Evolutionary conservation across 495 filamentous ascomycete genomes (phyloP).

Genomic region (Aspergillus sclerotioniger): DNA sequence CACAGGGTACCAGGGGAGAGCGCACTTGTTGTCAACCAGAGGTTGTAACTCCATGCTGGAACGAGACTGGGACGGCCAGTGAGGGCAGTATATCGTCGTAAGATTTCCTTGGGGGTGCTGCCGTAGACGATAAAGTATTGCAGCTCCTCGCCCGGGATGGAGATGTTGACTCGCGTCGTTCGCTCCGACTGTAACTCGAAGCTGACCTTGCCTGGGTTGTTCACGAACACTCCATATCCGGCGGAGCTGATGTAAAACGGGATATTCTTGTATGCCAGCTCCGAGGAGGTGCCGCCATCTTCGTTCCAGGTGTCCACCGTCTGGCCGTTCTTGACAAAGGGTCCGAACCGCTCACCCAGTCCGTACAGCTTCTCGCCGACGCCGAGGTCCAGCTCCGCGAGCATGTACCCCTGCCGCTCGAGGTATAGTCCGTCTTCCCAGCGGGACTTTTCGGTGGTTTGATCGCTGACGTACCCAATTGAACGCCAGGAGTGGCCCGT

Average conservation of each 20-base stretch:
- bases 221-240: constrained; percentile 72
- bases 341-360: constrained; percentile 68
- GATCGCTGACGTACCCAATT: constrained; percentile 55
- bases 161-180: constrained; percentile 61
- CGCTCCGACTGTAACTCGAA: constrained; percentile 68
- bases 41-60: constrained; percentile 67
- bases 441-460: constrained; percentile 47
- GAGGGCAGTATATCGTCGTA: constrained; percentile 59
- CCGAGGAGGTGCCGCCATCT: constrained; percentile 68
- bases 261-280: constrained; percentile 73
- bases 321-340: constrained; percentile 69
- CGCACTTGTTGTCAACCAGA: constrained; percentile 65
- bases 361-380: constrained; percentile 70
- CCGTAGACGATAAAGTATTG: constrained; percentile 66
- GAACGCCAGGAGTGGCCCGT: constrained; percentile 61
- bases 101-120: constrained; percentile 62
- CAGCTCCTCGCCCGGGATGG: constrained; percentile 59
- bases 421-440: constrained; percentile 53
- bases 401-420: constrained; percentile 57
- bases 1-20: background rate
- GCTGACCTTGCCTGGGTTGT: constrained; percentile 57
- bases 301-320: constrained; percentile 67
- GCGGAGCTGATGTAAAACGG: constrained; percentile 67
- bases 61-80: constrained; percentile 60
- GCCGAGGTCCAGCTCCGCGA: constrained; percentile 59